A percentile compares a stretch with the other conserved stretches of the same genome.
phyloP scores from a whole-genome alignment of 2,329 filamentous ascomycete species.

The Tolypocladium ovalisporum region DNA sequence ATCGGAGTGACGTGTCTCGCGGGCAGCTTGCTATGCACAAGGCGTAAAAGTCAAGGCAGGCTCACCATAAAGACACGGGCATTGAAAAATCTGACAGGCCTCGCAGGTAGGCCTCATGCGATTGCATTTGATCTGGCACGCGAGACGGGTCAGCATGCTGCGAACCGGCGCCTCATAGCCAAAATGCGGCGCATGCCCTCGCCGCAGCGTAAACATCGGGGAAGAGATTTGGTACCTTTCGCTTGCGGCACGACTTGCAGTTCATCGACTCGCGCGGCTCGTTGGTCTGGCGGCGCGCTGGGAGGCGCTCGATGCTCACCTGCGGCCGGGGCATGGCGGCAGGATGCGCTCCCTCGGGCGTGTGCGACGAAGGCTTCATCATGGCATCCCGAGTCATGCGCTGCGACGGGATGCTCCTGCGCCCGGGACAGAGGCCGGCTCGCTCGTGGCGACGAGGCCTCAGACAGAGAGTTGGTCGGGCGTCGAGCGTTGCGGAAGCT shows the following conservation, averaged over 20 bases:
- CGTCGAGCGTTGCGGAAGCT: neutral
- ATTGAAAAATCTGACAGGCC: constrained; percentile 82
- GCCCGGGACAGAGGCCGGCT: neutral
- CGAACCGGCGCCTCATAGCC: neutral
- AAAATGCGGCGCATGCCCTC: neutral
- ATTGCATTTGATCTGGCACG: constrained; percentile 77
- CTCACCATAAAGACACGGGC: constrained; percentile 78
- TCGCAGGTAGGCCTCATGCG: constrained; percentile 75
- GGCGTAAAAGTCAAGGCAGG: no score
- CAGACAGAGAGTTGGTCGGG: neutral
- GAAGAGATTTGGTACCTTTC: constrained; percentile 51
- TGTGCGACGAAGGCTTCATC: constrained; percentile 18
- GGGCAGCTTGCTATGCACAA: neutral
- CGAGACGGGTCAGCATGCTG: neutral
- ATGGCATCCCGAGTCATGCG: constrained; percentile 10
- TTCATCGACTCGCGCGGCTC: constrained; percentile 89
- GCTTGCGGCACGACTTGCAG: constrained; percentile 86
- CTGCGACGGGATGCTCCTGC: neutral
- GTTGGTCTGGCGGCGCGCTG: constrained; percentile 56
- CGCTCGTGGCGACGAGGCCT: neutral
- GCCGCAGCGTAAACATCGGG: neutral
- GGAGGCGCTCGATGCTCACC: constrained; percentile 71
- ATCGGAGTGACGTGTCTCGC: neutral
- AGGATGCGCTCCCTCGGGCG: constrained; percentile 19
- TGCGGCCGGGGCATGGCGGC: constrained; percentile 60